Conservation (phyloP, 257 asterid species). For the Orobanche coerulescens region DNA sequence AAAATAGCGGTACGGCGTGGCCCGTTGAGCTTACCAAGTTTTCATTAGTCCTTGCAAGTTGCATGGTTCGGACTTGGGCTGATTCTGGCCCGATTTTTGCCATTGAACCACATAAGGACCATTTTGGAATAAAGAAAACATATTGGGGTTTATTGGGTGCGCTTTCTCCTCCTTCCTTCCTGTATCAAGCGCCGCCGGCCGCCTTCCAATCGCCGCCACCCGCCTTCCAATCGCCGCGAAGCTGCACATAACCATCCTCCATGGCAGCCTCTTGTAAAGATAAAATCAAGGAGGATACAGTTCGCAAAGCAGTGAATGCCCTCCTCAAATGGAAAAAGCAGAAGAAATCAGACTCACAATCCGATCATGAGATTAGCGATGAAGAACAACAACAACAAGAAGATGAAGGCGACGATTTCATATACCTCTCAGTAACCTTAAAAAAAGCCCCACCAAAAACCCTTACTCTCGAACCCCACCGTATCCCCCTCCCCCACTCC, state of each 20-base stretch:
- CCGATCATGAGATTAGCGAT: slow-evolving; percentile 1
- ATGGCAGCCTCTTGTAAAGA: slow-evolving; percentile 29
- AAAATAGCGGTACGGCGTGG: too few relatives aligned
- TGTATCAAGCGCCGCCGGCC: too few relatives aligned
- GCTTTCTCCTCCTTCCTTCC: too few relatives aligned
- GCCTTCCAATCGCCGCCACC: too few relatives aligned
- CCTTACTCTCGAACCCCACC: slow-evolving; percentile 36
- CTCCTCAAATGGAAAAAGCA: slow-evolving; percentile 66
- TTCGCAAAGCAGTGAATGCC: slow-evolving; percentile 52
- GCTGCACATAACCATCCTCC: slow-evolving; percentile 1
- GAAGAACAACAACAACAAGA: slow-evolving; percentile 13
- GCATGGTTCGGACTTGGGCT: too few relatives aligned
- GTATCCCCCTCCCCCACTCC: slow-evolving; percentile 46
- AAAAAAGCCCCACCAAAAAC: slow-evolving; percentile 43
- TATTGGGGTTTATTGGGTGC: too few relatives aligned
- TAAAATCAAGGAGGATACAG: slow-evolving; percentile 24
- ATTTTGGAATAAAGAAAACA: too few relatives aligned
- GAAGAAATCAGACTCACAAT: slow-evolving; percentile 23
- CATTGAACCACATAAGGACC: too few relatives aligned
- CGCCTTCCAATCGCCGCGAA: background rate
- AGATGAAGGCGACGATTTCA: slow-evolving; percentile 38
- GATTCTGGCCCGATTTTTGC: too few relatives aligned
- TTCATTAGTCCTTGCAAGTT: too few relatives aligned
- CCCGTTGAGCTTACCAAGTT: too few relatives aligned
- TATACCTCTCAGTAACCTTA: slow-evolving; percentile 64